Evolutionary conservation across 495 filamentous ascomycete species (phyloP), one percentile per base, ranked within the genome.

Genomic region (Trichodelitschia bisporula): DNA sequence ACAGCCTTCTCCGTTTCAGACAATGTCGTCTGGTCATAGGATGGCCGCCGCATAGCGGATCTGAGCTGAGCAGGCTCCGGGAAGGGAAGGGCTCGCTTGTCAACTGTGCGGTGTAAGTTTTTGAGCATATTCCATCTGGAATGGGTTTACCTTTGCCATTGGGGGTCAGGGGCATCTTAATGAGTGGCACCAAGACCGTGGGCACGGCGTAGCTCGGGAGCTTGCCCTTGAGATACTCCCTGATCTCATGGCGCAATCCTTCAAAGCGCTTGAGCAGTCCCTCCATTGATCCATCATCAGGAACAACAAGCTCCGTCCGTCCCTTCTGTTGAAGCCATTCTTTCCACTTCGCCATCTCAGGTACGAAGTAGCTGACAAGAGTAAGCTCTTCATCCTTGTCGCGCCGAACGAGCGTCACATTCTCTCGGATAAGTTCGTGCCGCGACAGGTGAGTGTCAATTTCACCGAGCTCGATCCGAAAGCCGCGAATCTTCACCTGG

Each of bases 401-500:
- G 51, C 86, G 64, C 34, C 77, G 58, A 0, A 93, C 70, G 2
- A 97, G 50, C 1, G 86, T 95, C 30, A 82, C 69, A 51, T 79
- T 83, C 37, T 97, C 86, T 12, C 77, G 55, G 4, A 95, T 65
- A 3, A 92, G 49, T 3, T 69, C 69, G 48, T 90, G 69, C 26
- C 72, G 64, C 25, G 69, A 71, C 13, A 93, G 56, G 42, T 83
- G 69, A 23, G 64, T 82, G 45, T 95, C 83, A 34, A 93, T 92
- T 32, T 95, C 86, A 36, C 76, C 77, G 17, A 95, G 69, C 50
- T 95, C 84, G 40, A 95, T 89, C 30, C 84, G 62, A 58, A 95
- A 93, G 3, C 84, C 84, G 30, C 84, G 72, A 38, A 95, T 90
- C 56, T 93, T 93, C 46, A 91, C 74, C 41, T 95, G 86, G 40